Conservation (phyloP, 2,329 filamentous ascomycete species). For the Fusarium agapanthi region DNA sequence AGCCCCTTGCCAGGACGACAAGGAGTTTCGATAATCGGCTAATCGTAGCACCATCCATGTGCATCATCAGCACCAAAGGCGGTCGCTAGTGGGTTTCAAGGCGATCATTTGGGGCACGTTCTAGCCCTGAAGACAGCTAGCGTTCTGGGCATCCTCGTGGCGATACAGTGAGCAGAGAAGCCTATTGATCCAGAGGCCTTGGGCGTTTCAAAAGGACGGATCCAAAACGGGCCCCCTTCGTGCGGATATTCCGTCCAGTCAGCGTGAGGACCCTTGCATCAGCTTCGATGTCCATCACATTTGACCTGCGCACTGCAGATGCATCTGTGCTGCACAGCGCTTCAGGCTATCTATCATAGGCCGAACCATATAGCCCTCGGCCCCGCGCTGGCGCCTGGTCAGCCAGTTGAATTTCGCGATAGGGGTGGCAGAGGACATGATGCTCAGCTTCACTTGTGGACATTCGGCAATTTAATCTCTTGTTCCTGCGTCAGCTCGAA, state of each 20-base stretch:
- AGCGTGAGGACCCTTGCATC: slow-evolving; percentile 27
- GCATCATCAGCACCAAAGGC: slow-evolving; percentile 27
- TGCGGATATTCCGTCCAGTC: slow-evolving; percentile 29
- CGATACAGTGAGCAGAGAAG: slow-evolving; percentile 9
- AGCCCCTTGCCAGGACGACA: slow-evolving; percentile 25
- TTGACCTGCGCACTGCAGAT: slow-evolving; percentile 11
- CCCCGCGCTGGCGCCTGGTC: slow-evolving; percentile 33
- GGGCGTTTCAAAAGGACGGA: slow-evolving; percentile 30
- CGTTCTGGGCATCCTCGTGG: slow-evolving; percentile 23
- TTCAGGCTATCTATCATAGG: slow-evolving; percentile 15
- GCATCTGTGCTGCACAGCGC: slow-evolving; percentile 4
- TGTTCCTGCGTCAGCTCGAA: slow-evolving; percentile 18
- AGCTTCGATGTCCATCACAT: slow-evolving; percentile 28
- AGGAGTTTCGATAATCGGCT: slow-evolving; percentile 5
- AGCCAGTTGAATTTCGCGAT: slow-evolving; percentile 25
- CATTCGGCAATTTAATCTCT: slow-evolving; percentile 5
- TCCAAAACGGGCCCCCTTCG: slow-evolving; percentile 28
- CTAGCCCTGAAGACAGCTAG: slow-evolving; percentile 29
- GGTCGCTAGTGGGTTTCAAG: slow-evolving; percentile 35
- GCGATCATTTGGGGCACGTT: slow-evolving; percentile 27
- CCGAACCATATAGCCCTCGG: not conserved
- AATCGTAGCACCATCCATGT: slow-evolving; percentile 10
- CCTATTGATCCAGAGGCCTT: slow-evolving; percentile 22
- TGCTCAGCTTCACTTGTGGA: slow-evolving; percentile 3
- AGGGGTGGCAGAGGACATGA: slow-evolving; percentile 5